phyloP scores from a whole-genome alignment of 345 rosid species.

The Microthlaspi erraticum region DNA sequence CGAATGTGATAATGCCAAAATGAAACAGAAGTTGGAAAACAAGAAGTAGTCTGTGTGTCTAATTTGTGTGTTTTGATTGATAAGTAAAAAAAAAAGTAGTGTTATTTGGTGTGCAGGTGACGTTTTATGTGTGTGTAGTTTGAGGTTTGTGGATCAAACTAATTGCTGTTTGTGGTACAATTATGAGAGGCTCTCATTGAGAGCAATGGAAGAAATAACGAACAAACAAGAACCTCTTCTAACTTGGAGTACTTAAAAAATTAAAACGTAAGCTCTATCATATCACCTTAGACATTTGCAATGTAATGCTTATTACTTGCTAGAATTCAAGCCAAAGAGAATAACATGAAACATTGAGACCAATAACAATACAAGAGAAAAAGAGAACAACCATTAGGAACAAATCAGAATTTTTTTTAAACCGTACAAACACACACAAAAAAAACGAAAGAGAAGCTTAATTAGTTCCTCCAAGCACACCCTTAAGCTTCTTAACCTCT shows the following conservation, averaged over 20 bases:
- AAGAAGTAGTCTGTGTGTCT: neutral
- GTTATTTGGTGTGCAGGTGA: slow-evolving; percentile 20
- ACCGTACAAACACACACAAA: neutral
- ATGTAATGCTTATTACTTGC: slow-evolving; percentile 30
- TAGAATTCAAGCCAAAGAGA: slow-evolving; percentile 22
- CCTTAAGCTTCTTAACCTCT: slow-evolving; percentile 82
- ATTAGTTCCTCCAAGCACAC: slow-evolving; percentile 81
- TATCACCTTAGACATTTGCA: neutral
- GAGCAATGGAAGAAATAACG: slow-evolving; percentile 18
- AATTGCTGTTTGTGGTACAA: slow-evolving; percentile 21
- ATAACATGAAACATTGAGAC: slow-evolving; percentile 1
- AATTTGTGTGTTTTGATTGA: slow-evolving; percentile 16
- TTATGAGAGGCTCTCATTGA: too few relatives aligned
- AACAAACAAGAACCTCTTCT: slow-evolving; percentile 24
- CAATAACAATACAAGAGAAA: neutral
- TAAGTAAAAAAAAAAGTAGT: slow-evolving; percentile 21
- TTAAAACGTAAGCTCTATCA: too few relatives aligned
- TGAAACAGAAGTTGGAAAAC: slow-evolving; percentile 19
- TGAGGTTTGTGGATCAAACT: slow-evolving; percentile 31
- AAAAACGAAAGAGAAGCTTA: slow-evolving; percentile 35
- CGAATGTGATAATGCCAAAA: slow-evolving; percentile 53
- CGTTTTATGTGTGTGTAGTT: slow-evolving; percentile 20
- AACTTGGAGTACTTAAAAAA: too few relatives aligned
- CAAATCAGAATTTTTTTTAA: neutral
- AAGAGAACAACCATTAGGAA: neutral